Base-by-base conservation (phyloP, 2,329 filamentous ascomycete genomes). In the Aspergillus sp. region DNA sequence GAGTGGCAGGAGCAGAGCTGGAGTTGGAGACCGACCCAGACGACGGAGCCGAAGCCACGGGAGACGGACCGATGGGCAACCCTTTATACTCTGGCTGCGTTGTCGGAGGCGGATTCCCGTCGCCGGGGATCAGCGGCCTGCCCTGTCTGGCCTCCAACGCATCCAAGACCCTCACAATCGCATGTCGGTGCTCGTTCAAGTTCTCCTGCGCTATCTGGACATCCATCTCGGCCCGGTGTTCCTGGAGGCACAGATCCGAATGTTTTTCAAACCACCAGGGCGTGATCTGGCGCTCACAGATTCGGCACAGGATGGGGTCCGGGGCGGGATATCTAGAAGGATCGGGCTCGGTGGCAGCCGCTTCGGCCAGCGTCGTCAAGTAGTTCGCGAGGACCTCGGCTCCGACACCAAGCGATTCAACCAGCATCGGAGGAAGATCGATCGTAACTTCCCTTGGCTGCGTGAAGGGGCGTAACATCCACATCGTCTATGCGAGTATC, bases 241-340 rank as follows among this genome's bases (percentile, higher is more conserved):
- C 95, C 73, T 98, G 93, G 57, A 97, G 82, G 71, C 95, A 99
- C 20, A 98, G 81, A 69, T 99, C 96, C 2, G 94, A 96, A 74
- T 99, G 95, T 76, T 98, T 99, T 77, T 99, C 95, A 68, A 99
- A 99, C 96, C 95, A 99, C 95, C 95, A 99, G 0, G 94, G 92
- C 4, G 92, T 92, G 61, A 99, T 98, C 63, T 97, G 92, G 56
- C 95, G 91, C 74, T 99, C 95, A 75, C 95, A 99, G 57, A 99
- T 98, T 55, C 95, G 92, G 75, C 95, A 99, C 16, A 99, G 85
- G 4, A 98, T 90, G 0, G 92, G 91, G 11, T 87, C 82, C 0
- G 94, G 92, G 2, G 92, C 91, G 10, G 92, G 88, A 72, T 93
- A 88, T 69, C 89, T 87, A 53, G 85, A 85, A 20, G 90, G 87